Base-by-base conservation (phyloP, 192 early-diverging fungal species). In the Pecoramyces ruminantium region DNA sequence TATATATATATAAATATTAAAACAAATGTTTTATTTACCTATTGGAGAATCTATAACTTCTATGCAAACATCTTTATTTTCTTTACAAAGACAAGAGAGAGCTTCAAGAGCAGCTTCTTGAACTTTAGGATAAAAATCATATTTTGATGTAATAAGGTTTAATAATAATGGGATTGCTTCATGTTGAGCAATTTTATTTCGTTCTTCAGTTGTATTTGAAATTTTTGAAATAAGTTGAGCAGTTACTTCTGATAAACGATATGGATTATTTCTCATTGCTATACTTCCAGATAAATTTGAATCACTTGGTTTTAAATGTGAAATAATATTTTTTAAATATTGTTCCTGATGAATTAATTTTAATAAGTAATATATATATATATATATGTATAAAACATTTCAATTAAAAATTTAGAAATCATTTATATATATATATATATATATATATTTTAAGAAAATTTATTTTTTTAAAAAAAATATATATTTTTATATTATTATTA, bases 101-200 rank as follows among this genome's bases (percentile, higher is more conserved):
- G 93, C 93, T 79, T 94, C 93, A 78, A 95, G 85, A 11, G 92
- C 91, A 11, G 93, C 90, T 84, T 95, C 93, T 81, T 95, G 93
- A 15, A 92, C 86, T 83, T 92, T 93, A 8, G 87, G 82, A 77
- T 81, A 87, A 27, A 38, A 28, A 30, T 85, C 82, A 82, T 84
- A 89, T 15, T 86, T 86, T 28, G 86, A 86, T 78, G 86, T 84
- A 12, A 95, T 83, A 38, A 93, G 81, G 13, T 84, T 86, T 78
- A 91, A 83, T 29, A 94, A 83, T 11, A 89, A 81, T 30, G 87
- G 86, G 30, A 93, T 86, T 1, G 88, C 89, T 8, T 90, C 92
- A 29, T 86, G 83, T 11, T 78, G 51, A 14, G 88, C 88, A 28
- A 95, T 87, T 29, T 87, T 82, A 39, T 86, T 84, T 82, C 93